These are phyloP conservation scores for Aspergillus viridinutans DNA, from an alignment of 2,329 filamentous ascomycete genomes.

Conservation along the genomic window DNA sequence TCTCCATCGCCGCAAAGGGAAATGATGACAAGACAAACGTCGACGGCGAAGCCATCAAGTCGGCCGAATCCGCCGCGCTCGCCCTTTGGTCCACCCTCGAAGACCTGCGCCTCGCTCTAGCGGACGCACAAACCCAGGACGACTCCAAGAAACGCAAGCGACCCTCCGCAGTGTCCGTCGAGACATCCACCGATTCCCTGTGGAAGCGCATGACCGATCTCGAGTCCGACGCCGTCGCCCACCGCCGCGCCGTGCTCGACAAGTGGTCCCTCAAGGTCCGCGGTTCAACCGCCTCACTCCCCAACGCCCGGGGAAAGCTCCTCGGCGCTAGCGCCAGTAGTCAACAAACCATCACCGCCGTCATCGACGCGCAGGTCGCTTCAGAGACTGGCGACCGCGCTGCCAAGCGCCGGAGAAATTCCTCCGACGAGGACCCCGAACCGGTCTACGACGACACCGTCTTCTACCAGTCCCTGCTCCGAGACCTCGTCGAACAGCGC, in stretches of 20 bases:
- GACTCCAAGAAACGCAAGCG: conserved; percentile 46
- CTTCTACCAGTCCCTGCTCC: conserved; percentile 89
- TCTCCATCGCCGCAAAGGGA: conserved; percentile 47
- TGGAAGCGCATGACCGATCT: conserved; percentile 67
- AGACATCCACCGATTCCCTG: conserved; percentile 59
- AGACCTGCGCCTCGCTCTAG: conserved; percentile 38
- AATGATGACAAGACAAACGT: conserved; percentile 33
- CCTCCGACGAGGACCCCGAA: conserved; percentile 33
- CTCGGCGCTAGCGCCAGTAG: conserved; percentile 49
- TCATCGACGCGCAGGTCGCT: conserved; percentile 44
- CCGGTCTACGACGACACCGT: conserved; percentile 86
- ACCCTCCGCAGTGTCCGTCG: conserved; percentile 43
- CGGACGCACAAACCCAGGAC: conserved; percentile 33
- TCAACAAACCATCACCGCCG: conserved; percentile 48
- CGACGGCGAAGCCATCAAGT: conserved; percentile 55
- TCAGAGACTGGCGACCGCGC: conserved; percentile 33
- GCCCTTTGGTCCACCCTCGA: conserved; percentile 72
- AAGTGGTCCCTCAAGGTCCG: conserved; percentile 86
- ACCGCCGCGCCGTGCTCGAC: conserved; percentile 70
- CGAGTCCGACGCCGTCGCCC: conserved; percentile 56
- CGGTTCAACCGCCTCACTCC: conserved; percentile 46
- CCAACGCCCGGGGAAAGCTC: conserved; percentile 58
- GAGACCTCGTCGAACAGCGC: conserved; percentile 87
- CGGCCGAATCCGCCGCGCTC: conserved; percentile 80
- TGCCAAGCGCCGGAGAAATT: conserved; percentile 27